Percentiles rank a stretch among this genome's conserved stretches.
These are phyloP conservation scores for Pseudocercospora musae DNA, from an alignment of 2,329 filamentous ascomycete species.

Conservation along the genomic window DNA sequence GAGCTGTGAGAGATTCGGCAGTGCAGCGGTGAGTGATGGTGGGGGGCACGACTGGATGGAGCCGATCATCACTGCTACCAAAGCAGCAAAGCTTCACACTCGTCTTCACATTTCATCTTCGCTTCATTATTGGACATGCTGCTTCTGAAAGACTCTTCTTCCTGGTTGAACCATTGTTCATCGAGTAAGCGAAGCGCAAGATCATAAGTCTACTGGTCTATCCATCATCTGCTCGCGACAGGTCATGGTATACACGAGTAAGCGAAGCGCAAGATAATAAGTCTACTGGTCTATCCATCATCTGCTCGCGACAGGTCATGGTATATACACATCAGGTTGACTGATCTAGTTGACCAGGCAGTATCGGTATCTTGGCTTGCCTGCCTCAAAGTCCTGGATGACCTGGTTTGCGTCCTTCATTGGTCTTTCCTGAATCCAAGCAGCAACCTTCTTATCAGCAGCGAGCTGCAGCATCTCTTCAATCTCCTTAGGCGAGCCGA, in stretches of 20 bases:
- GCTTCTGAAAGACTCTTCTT: not conserved
- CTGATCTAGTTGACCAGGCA: conserved; percentile 35
- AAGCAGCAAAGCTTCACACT: too few species aligned
- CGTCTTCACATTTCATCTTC: not conserved
- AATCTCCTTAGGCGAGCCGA: conserved; percentile 57
- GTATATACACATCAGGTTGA: too few species aligned
- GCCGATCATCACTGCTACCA: too few species aligned
- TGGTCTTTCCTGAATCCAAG: conserved; percentile 60
- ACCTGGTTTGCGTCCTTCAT: conserved; percentile 58
- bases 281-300: too few species aligned
- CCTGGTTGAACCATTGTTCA: too few species aligned
- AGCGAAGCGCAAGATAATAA: too few species aligned
- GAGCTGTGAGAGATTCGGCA: not conserved
- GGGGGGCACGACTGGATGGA: not conserved
- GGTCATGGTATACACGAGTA: not conserved
- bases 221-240: too few species aligned
- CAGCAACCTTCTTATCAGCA: conserved; percentile 55
- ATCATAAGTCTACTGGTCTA: too few species aligned
- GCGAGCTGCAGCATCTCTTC: conserved; percentile 60
- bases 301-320: too few species aligned
- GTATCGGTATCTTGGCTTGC: conserved; percentile 50
- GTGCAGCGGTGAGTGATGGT: too few species aligned
- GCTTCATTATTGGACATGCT: not conserved
- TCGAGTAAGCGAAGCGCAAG: too few species aligned
- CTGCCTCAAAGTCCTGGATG: conserved; percentile 56